A percentile compares a stretch with the other conserved stretches of the same genome.
phyloP scores from a whole-genome alignment of 2,329 filamentous ascomycete genomes.

The Beauveria varroae region DNA sequence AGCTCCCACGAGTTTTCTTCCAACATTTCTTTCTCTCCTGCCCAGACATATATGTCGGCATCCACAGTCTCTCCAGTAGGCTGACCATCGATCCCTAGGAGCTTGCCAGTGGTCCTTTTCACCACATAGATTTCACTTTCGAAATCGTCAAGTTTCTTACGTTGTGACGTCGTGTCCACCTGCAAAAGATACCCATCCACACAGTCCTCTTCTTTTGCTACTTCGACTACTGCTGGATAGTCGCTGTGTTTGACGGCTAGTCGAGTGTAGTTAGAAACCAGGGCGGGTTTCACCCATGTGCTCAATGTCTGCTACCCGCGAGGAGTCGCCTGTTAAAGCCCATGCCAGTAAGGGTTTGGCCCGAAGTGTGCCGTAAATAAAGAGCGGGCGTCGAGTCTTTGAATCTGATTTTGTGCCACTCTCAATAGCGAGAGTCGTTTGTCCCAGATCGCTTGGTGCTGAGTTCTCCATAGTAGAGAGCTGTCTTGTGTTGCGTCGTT shows the following conservation, averaged over 20 bases:
- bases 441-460: no score
- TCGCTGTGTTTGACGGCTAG: conserved; percentile 17
- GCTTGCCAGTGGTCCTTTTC: conserved; percentile 7
- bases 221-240: conserved; percentile 19
- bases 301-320: conserved; percentile 1
- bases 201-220: conserved; percentile 5
- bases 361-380: conserved; percentile 24
- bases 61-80: conserved; percentile 14
- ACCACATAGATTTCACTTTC: conserved; percentile 21
- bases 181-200: conserved; percentile 21
- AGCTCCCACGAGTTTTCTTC: conserved; percentile 19
- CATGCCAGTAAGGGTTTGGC: conserved; percentile 22
- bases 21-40: conserved; percentile 14
- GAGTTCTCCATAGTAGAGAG: no score
- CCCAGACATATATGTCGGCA: conserved; percentile 26
- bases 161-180: conserved; percentile 18
- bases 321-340: conserved; percentile 21
- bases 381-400: conserved; percentile 15
- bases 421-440: no score
- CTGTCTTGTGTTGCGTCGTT: no score
- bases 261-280: conserved; percentile 12
- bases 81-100: conserved; percentile 4
- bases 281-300: conserved; percentile 7
- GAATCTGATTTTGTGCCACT: no score
- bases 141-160: conserved; percentile 26